Percentiles rank a stretch among this genome's conserved stretches.
Evolutionary conservation across 176 grass and related monocot genomes (phyloP).

Genomic region (Metroxylon sagu): DNA sequence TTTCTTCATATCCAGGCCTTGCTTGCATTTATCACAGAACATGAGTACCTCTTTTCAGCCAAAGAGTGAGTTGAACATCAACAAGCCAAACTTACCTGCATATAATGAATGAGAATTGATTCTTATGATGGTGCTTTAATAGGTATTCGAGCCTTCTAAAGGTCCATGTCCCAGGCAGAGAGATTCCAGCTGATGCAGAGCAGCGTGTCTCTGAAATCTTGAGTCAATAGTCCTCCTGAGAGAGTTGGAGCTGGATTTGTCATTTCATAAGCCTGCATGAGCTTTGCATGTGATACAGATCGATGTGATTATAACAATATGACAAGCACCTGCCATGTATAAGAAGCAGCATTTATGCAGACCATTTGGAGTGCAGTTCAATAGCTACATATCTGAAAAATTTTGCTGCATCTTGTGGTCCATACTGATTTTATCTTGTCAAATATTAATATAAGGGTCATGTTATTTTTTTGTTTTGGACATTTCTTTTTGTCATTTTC

Average conservation of each 20-base stretch:
- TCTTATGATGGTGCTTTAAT: constrained; percentile 6
- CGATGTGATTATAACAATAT: no score
- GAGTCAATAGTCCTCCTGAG: constrained; percentile 30
- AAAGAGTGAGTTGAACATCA: constrained; percentile 50
- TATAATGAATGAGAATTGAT: constrained; percentile 1
- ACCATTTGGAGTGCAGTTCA: no score
- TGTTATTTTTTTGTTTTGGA: no score
- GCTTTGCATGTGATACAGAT: no score
- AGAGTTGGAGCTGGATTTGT: background rate
- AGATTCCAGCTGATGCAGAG: constrained; percentile 77
- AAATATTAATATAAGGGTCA: no score
- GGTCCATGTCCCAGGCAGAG: constrained; percentile 79
- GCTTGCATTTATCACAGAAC: constrained; percentile 73
- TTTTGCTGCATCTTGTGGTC: no score
- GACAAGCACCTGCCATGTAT: no score
- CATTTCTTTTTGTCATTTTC: no score
- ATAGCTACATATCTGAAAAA: no score
- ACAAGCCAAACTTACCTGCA: background rate
- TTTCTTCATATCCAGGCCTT: constrained; percentile 49
- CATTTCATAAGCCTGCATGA: no score
- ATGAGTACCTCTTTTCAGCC: constrained; percentile 66
- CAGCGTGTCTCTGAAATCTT: constrained; percentile 52
- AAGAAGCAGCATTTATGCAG: no score
- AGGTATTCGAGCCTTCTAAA: constrained; percentile 75
- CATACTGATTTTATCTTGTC: no score